A percentile compares a stretch with the other conserved stretches of the same genome.
Conservation (phyloP, 345 rosid species). For the Euclidium syriacum region DNA sequence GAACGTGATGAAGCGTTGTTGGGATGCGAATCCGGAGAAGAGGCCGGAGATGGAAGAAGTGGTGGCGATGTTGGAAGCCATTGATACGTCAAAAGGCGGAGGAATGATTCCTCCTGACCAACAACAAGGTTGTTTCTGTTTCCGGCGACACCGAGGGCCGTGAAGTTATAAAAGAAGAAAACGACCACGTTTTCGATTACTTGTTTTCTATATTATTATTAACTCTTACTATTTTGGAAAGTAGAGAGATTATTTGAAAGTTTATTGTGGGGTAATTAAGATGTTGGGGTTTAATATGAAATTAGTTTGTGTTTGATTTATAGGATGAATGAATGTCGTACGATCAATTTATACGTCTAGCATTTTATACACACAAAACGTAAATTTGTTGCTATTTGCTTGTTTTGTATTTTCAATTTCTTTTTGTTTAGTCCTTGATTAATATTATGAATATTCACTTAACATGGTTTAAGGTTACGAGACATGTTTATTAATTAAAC, state of each 20-base stretch:
- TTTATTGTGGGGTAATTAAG: neutral
- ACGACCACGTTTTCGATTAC: neutral
- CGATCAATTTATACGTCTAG: constrained; percentile 1
- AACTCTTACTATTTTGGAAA: neutral
- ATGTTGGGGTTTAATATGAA: constrained; percentile 11
- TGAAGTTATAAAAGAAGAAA: constrained; percentile 19
- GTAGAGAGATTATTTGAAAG: neutral
- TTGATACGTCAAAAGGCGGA: constrained; percentile 92
- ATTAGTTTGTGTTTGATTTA: neutral
- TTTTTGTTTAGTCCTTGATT: too few relatives aligned
- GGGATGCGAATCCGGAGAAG: constrained; percentile 95
- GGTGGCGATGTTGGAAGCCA: constrained; percentile 75
- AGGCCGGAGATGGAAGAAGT: constrained; percentile 96
- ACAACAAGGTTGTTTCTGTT: constrained; percentile 78
- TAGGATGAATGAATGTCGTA: constrained; percentile 16
- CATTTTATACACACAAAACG: neutral
- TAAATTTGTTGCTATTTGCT: neutral
- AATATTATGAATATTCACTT: too few relatives aligned
- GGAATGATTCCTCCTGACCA: constrained; percentile 94
- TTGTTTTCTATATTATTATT: neutral
- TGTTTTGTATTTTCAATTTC: too few relatives aligned
- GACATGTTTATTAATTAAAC: too few relatives aligned
- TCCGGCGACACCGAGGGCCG: constrained; percentile 70
- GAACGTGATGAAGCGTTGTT: constrained; percentile 91
- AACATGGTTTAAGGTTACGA: too few relatives aligned